Conservation (phyloP, 768 basidiomycete genomes). For the Phanerochaete sordida region DNA sequence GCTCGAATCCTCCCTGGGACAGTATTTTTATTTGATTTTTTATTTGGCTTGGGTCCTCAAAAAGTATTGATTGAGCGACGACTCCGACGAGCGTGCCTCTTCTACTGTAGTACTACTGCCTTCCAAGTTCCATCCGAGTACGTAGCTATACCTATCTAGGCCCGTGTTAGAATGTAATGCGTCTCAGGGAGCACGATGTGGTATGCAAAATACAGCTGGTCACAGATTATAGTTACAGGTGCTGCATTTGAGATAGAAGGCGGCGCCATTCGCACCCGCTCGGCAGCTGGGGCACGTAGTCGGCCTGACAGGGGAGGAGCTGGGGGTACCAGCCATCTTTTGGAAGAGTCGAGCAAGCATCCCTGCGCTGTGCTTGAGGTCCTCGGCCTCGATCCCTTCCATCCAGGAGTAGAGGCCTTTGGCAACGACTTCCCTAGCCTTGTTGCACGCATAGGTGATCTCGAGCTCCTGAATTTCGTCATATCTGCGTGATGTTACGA, state of each 20-base stretch:
- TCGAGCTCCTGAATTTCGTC: slow-evolving; percentile 1
- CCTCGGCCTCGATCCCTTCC: neutral
- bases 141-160: too few relatives aligned
- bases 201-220: too few relatives aligned
- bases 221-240: neutral
- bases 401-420: neutral
- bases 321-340: neutral
- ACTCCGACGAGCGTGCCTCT: too few relatives aligned
- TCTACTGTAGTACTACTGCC: too few relatives aligned
- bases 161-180: too few relatives aligned
- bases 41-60: too few relatives aligned
- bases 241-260: neutral
- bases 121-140: too few relatives aligned
- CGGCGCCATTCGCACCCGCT: neutral
- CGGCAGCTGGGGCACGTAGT: neutral
- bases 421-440: neutral
- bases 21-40: too few relatives aligned
- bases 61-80: too few relatives aligned
- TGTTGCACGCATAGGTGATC: neutral
- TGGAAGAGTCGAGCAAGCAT: neutral
- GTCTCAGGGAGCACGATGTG: too few relatives aligned
- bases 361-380: neutral
- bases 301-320: neutral
- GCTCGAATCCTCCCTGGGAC: too few relatives aligned
- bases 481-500: neutral